Base-by-base conservation (phyloP, 305 asterid species). In the Fraxinus albicans region DNA sequence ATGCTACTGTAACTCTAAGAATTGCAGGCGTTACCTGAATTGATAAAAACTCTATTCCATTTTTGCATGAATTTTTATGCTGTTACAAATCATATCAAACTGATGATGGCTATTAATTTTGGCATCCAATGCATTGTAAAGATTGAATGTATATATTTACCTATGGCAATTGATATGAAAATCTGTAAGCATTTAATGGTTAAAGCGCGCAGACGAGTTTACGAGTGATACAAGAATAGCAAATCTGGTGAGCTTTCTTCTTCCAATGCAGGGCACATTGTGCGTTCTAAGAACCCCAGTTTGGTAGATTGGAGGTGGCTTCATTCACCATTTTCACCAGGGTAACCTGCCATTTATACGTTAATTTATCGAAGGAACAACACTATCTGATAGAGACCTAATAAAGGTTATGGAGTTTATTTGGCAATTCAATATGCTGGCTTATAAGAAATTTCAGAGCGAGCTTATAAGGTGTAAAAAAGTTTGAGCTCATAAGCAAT, bases 1-100 rank as follows among this genome's bases (percentile, higher is more conserved):
- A 6, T 91, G 97, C 87, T 89, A 83, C 79, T 92, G 97, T 77
- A 88, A 88, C 34, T 89, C 94, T 10, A 85, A 85, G 83, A 91
- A 87, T 74, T 92, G 94, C 86, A 88, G 95, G 88, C 93, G 81
- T 65, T 92, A 83, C 79, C 85, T 92, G 40, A 91, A 92, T 72
- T 92, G 85, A 91, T 33, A 15, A 23, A 76, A 42, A 50, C 25
- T 13, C 3, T 80, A 38, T 38, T 23, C 44, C 12, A 31, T 72
- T 31, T 34, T 31, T 72, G 13, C 19, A 33, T 72, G 44, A 6
- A 72, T 72, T 17, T 31, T 33, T 55, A 19, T 69, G 38, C 38
- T 72, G 44, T 40, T 69, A 1, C 40, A 13, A 9, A 15, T 69
- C 47, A 72, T 72, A 34, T 72, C 25, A 17, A 33, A 34, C 77